Conservation (phyloP, 305 asterid genomes). For the Fraxinus xanthoxyloides region DNA sequence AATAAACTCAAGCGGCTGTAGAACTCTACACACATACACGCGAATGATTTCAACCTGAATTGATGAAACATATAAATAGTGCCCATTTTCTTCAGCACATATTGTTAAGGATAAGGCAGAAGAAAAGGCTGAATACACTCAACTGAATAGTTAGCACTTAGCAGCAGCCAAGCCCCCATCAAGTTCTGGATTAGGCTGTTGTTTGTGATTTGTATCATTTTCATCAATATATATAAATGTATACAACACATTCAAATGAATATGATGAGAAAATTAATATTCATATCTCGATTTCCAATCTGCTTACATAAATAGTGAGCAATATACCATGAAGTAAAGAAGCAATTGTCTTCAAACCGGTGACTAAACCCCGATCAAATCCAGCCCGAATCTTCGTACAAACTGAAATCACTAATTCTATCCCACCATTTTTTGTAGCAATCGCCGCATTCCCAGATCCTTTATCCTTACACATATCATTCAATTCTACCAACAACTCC, state of each 20-base stretch:
- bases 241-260: not conserved
- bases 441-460: slow-evolving; percentile 72
- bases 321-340: slow-evolving; percentile 69
- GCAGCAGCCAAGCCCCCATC: not conserved
- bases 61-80: not conserved
- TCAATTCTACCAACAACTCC: slow-evolving; percentile 50
- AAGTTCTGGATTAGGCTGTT: not conserved
- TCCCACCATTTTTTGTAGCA: slow-evolving; percentile 71
- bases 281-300: not conserved
- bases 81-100: not conserved
- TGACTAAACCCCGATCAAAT: slow-evolving; percentile 43
- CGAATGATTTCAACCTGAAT: not conserved
- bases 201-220: not conserved
- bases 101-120: not conserved
- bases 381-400: slow-evolving; percentile 52
- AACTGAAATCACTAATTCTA: slow-evolving; percentile 50
- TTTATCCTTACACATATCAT: slow-evolving; percentile 41
- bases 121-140: not conserved
- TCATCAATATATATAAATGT: not conserved
- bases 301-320: not conserved
- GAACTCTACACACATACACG: not conserved
- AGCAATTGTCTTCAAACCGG: slow-evolving; percentile 52
- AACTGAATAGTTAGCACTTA: not conserved
- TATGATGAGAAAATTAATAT: not conserved
- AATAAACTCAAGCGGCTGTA: not conserved